Evolutionary conservation across 1,284 basidiomycete species (phyloP), one percentile per base, ranked within the genome.

Genomic region (Fomes fomentarius): DNA sequence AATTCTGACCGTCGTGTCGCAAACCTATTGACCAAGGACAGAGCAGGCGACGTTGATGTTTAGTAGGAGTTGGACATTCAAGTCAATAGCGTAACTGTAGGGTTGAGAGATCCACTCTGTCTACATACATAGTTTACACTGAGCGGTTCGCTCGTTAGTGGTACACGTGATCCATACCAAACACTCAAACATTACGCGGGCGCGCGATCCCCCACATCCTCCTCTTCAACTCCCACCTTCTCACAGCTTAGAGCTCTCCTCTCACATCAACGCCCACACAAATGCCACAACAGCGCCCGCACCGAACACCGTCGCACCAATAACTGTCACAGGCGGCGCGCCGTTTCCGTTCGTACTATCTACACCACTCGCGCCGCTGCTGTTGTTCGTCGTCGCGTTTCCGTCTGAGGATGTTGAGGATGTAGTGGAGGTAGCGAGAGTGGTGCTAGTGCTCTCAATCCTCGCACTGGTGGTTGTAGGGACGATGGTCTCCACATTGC

Each of bases 251-350:
- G 38, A 40, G 19, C 10, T n/a, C n/a, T n/a, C n/a, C 40, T 26
- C 33, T 28, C n/a, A 47, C 45, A 47, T 47, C 33, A 47, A 12
- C 34, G 24, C 45, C 45, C 45, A 47, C 15, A 25, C 45, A 15
- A 47, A 38, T 8, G 45, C 45, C 33, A 34, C 45, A 15, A 40
- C 12, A 10, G 24, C 21, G 28, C 28, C 28, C 28, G 28, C 28
- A 6, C 28, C 28, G 28, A 30, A 6, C 28, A 30, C 28, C 28
- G 28, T 30, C 28, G 28, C 28, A 22, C 45, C 45, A 33, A 38
- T 34, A 25, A 25, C 6, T 3, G 4, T 24, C 15, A 12, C 45
- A 21, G 12, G 10, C 3, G n/a, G 24, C 4, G 21, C 45, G 10
- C 38, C 22, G 22, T 15, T 11, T 21, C 43, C 43, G 30, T 45